Evolutionary conservation across 2,329 filamentous ascomycete genomes (phyloP), one percentile per base, ranked within the genome.

Genomic region (Nemania sp.): DNA sequence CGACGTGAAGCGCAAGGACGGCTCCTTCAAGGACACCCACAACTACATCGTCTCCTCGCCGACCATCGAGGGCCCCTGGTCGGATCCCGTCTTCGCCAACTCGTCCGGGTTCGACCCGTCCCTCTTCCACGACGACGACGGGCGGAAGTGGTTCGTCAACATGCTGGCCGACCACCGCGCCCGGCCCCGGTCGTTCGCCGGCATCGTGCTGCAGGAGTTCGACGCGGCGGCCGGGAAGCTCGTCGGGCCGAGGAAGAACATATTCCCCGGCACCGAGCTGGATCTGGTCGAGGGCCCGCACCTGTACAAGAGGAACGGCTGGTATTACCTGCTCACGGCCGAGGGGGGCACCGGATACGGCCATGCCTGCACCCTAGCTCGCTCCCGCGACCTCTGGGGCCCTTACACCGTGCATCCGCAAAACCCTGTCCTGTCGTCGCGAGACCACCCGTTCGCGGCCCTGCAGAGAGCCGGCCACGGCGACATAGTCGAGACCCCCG

Each of bases 1-100:
- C 1, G 84, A 88, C 67, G 85, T 88, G 15, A 88, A 87, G 74
- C 83, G 86, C 64, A 88, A 88, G 70, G 86, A 88, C 65, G 86
- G 86, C 12, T 83, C 81, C 2, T 87, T 87, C 78, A 87, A 86
- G 70, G 85, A 87, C 66, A 80, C 83, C 1, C 85, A 82, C 65
- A 88, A 87, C 67, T 88, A 87, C 69, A 87, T 88, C 59, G 81
- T 88, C 54, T 81, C 69, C 35, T 79, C 83, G 0, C 74, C 79
- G 0, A 66, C 74, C 5, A 83, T 87, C 54, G 78, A 82, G 39
- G 86, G 85, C 0, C 84, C 85, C 0, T 88, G 86, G 86, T 85
- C 83, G 0, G 85, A 88, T 51, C 84, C 85, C 0, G 70, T 84
- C 6, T 84, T 83, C 66, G 77, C 79, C 68, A 87, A 87, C 68